Conservation (phyloP, 2,329 filamentous ascomycete species). For the Periconia digitata region DNA sequence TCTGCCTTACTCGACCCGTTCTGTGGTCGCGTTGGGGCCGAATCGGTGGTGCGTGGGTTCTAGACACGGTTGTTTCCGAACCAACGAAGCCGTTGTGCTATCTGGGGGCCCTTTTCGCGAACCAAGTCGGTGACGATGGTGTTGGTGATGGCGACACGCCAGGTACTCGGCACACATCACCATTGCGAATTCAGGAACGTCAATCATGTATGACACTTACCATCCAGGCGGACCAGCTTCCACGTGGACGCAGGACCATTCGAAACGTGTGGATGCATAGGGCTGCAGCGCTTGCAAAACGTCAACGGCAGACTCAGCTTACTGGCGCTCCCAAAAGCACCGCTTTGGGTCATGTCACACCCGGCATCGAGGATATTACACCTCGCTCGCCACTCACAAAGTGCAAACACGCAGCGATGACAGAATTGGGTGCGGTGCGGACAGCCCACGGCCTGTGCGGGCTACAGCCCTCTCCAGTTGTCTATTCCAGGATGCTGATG, state of each 20-base stretch:
- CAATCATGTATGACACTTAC: conserved; percentile 26
- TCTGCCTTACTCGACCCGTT: conserved; percentile 9
- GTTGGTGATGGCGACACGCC: not conserved
- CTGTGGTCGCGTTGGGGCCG: conserved; percentile 11
- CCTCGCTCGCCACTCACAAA: too few relatives aligned
- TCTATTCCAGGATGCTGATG: conserved; percentile 1
- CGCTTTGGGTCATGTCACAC: too few relatives aligned
- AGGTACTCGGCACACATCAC: not conserved
- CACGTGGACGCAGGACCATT: conserved; percentile 27
- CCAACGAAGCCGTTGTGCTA: not conserved
- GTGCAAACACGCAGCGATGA: conserved; percentile 14
- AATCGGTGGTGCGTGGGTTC: conserved; percentile 3
- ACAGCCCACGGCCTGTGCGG: conserved; percentile 10
- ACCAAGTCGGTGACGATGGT: not conserved
- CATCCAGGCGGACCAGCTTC: conserved; percentile 15
- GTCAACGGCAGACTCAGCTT: conserved; percentile 31
- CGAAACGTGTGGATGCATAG: conserved; percentile 37
- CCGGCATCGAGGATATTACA: too few relatives aligned
- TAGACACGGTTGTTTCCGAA: conserved; percentile 7
- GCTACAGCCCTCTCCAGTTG: not conserved
- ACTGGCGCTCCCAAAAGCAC: conserved; percentile 14
- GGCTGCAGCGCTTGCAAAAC: conserved; percentile 28
- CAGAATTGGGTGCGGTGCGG: conserved; percentile 5
- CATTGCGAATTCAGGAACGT: not conserved
- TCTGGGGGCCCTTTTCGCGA: not conserved